Base-by-base conservation (phyloP, 768 basidiomycete species). In the Russula compacta region DNA sequence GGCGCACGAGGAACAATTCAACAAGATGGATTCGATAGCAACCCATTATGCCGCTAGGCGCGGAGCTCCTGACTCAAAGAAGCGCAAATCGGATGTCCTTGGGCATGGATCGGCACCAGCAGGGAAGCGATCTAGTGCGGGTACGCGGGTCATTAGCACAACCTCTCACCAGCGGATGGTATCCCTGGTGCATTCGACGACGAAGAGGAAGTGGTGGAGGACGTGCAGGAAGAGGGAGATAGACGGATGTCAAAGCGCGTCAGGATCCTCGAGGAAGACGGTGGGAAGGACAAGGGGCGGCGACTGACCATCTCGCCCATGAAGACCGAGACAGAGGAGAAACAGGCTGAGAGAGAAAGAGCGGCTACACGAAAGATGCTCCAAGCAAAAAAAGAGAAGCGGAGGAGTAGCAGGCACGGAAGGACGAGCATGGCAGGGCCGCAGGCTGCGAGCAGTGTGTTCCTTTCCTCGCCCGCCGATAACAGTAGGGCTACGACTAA, bases 1-100 rank as follows among this genome's bases (percentile, higher is more conserved):
- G 67, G 69, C 76, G 29, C 89, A 92, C 67, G 79, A 84, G 57
- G 76, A 79, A 39, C 80, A 81, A 59, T 91, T 91, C 69, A 73
- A 73, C 57, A 85, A 82, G 77, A 92, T 92, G 89, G 86, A 88
- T 65, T 84, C 86, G 7, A 90, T 91, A 67, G 79, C 74, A 11
- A 74, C 67, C 11, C 79, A 81, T 62, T 81, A 81, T 66, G 77
- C 81, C 5, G 78, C 78, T 33, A 74, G 69, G 50, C 74, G 77
- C 17, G 68, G 69, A 10, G 52, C 47, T 19, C 71, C 53, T 11
- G 60, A 19, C 15, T 77, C 40, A 59, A 69, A 69, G 70, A 80
- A 77, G 67, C 72, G 77, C 62, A 79, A 80, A 66, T 83, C 86
- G 48, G 83, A 79, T 64, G 76, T 78, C 51, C 71, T 82, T 12